These are phyloP conservation scores for Torulaspora franciscae DNA, from an alignment of 805 yeast genomes.

Conservation along the genomic window DNA sequence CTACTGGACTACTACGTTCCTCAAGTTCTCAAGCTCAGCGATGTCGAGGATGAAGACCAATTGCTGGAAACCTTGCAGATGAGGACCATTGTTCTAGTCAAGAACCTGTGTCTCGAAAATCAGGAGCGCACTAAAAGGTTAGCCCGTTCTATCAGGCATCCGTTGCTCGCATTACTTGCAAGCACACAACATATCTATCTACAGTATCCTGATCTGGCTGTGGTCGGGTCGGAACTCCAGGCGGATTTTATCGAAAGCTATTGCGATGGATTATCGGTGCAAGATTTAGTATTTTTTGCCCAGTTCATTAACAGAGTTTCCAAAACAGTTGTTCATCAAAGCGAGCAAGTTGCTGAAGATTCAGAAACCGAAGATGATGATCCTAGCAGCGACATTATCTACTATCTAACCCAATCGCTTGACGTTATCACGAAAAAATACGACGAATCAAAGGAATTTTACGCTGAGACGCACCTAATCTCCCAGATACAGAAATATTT, in stretches of 20 bases:
- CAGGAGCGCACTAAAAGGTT: conserved; percentile 16
- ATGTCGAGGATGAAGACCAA: conserved; percentile 6
- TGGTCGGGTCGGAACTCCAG: conserved; percentile 23
- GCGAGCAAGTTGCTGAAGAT: conserved; percentile 6
- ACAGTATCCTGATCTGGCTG: conserved; percentile 16
- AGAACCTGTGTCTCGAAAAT: conserved; percentile 29
- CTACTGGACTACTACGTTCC: conserved; percentile 21
- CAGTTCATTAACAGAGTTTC: conserved; percentile 14
- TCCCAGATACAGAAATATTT: conserved; percentile 18
- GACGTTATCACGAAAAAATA: conserved; percentile 19
- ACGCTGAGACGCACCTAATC: conserved; percentile 1
- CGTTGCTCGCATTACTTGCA: conserved; percentile 18
- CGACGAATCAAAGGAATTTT: conserved; percentile 16
- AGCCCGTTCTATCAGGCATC: conserved; percentile 14
- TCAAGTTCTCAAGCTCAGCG: conserved; percentile 15
- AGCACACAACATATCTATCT: conserved; percentile 11
- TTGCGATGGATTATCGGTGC: conserved; percentile 2
- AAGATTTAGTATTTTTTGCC: conserved; percentile 15
- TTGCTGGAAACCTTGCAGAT: conserved; percentile 21
- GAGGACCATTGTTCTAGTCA: conserved; percentile 27
- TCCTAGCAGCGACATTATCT: conserved; percentile 23
- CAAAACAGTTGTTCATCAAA: conserved; percentile 10
- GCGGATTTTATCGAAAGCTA: conserved; percentile 18
- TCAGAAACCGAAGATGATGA: conserved; percentile 22
- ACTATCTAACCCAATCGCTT: conserved; percentile 18